Evolutionary conservation across 495 filamentous ascomycete species (phyloP), one percentile per base, ranked within the genome.

Genomic region (Penicillium robsamsonii): DNA sequence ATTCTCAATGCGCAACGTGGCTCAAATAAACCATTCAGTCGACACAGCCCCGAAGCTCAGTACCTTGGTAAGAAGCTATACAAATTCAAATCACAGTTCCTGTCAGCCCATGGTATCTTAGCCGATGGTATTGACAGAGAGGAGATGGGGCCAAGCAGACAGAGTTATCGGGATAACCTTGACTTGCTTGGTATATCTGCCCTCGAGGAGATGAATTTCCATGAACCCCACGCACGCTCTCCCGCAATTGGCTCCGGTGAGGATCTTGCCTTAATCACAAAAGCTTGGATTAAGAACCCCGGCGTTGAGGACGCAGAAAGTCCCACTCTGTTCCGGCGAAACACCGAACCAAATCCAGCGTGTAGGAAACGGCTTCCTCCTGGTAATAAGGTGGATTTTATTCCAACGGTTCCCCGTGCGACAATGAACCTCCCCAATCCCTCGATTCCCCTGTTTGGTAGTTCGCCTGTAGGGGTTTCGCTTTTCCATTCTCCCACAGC

Each of bases 111-210:
- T 59, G 76, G 75, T 13, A 59, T 77, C 3, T 25, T 79, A n/a
- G 51, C 70, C n/a, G 70, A 65, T 18, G 75, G 73, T 2, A 60
- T 73, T 27, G 69, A 77, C 29, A 68, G 60, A 20, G 75, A 79
- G 38, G 65, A 74, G 22, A 55, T 65, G 55, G 62, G 62, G 2
- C 47, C 62, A n/a, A 72, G 67, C 15, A 65, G 75, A 42, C 73
- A 78, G 33, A 70, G 63, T 31, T 79, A 78, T 50, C 74, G 75
- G 2, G 73, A 77, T 38, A 73, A 71, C 22, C 67, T 79, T 7
- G 75, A 79, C 41, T 41, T 70, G 12, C 65, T 79, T 17, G 75
- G 70, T 0, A 57, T 70, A 10, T 63, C 70, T 22, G 74, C 72
- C 2, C 50, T 79, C 35, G 71, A 75, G 47, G 68, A 69, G 1